Base-by-base conservation (phyloP, 257 asterid species). In the Orobanche coerulescens region DNA sequence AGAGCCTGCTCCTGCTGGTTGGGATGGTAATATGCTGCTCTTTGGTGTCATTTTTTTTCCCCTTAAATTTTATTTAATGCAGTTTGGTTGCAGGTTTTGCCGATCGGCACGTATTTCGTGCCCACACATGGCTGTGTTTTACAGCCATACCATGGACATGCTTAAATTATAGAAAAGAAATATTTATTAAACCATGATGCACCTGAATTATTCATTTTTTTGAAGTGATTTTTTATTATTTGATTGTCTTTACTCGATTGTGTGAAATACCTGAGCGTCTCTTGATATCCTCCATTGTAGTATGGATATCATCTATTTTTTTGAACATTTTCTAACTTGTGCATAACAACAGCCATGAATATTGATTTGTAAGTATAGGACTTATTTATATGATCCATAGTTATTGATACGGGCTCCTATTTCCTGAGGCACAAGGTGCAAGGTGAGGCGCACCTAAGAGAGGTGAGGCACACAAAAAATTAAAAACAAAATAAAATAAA, bases 1-100 rank as follows among this genome's bases (percentile, higher is more conserved):
- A 81, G 88, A 81, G 33, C 94, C 95, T 68, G 97, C 98, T 67
- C 97, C 97, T 59, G 82, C 79, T 77, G 98, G 98, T 58, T 86
- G 98, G 98, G 96, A 86, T 73, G 98, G 98, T 93, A 79, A 56
- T 75, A 64, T 14, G 12, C 67, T 42, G 33, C 22, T 69, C 36
- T 60, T 39, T 43, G 22, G 18, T 46, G 61, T 33, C 13, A 31
- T 34, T 33, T 14, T 48, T 30, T 30, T 2, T 30, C 36, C 36
- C 7, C n/a, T n/a, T n/a, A n/a, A 30, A 30, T 30, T 2, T 16
- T 15, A 7, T 6, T 28, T 46, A 19, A 23, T 53, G 25, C 33
- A 30, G 36, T 30, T 30, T 30, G 7, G 36, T 30, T 30, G 7
- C 36, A 30, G 36, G 3, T 1, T 43, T 6, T 43, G 13, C 11